Evolutionary conservation across 202 grass and related monocot species (phyloP).

Genomic region (Hordeum pubiflorum): DNA sequence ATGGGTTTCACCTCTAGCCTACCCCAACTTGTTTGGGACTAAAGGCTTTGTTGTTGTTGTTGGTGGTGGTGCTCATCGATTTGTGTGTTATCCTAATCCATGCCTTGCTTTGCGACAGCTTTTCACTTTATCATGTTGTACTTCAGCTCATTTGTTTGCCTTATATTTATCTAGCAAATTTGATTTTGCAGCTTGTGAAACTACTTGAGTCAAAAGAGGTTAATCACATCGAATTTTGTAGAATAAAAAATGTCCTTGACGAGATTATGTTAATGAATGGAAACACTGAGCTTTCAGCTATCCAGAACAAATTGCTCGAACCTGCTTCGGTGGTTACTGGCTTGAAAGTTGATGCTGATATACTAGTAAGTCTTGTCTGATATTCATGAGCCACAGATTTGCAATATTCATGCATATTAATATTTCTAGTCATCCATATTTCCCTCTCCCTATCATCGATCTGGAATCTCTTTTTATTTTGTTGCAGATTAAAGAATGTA

Average conservation of each 20-base stretch:
- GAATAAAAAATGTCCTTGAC: slow-evolving; percentile 81
- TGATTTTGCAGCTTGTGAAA: slow-evolving; percentile 85
- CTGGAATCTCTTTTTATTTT: neutral
- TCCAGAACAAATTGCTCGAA: slow-evolving; percentile 56
- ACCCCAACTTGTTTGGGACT: no score
- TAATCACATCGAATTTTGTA: slow-evolving; percentile 93
- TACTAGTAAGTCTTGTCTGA: slow-evolving; percentile 47
- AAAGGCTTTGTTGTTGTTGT: no score
- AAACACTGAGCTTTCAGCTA: slow-evolving; percentile 61
- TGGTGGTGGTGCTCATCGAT: neutral
- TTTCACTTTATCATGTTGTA: slow-evolving; percentile 26
- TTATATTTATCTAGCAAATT: slow-evolving; percentile 14
- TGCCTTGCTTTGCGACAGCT: neutral
- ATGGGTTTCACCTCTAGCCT: no score
- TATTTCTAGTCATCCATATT: neutral
- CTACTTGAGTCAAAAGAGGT: slow-evolving; percentile 87
- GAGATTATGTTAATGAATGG: slow-evolving; percentile 78
- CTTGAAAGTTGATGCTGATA: slow-evolving; percentile 70
- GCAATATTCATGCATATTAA: neutral
- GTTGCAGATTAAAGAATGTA: slow-evolving; percentile 74
- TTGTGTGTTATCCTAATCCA: neutral
- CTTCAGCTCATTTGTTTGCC: slow-evolving; percentile 21
- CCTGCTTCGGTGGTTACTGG: slow-evolving; percentile 73
- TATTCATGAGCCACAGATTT: neutral
- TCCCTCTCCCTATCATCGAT: neutral